Base-by-base conservation (phyloP, 2,329 filamentous ascomycete species). In the Penicillium sp. region DNA sequence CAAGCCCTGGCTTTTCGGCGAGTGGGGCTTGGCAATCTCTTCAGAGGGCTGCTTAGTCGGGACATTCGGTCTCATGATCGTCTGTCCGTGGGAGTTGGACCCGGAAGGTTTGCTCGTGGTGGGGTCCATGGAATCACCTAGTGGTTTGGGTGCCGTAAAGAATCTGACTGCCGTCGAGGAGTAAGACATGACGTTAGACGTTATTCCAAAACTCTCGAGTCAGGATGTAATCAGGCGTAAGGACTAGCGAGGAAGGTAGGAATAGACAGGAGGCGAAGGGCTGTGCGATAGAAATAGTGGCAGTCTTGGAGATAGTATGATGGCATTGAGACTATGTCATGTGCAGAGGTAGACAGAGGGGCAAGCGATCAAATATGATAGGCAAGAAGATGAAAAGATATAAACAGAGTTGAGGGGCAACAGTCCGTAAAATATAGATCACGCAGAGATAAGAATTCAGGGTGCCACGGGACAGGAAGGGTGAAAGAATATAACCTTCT, bases 201-300 rank as follows among this genome's bases (percentile, higher is more conserved):
- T 58, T 65, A 63, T 61, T 47, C 23, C 3, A 11, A 26, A 7
- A 1, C 9, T 26, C 8, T 30, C 10, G 2, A 13, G 35, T 7
- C 18, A 34, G 44, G 19, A 16, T 38, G 4, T 35, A 51, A 64
- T 75, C 60, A 71, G 75, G 81, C 82, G 79, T 90, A 91, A 51
- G 90, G 79, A 64, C 88, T 86, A 62, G 88, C 90, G 74, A 96
- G 84, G 68, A 79, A 83, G 66, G 89, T 95, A 76, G 85, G 83
- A 66, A 96, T 86, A 70, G 89, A 93, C 66, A 96, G 79, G 70
- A 91, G 87, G 80, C 90, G 90, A 77, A 96, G 79, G 70, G 90
- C 89, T 74, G 87, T 95, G 80, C 90, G 90, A 79, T 90, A 94
- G 78, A 96, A 95, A 78, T 95, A 95, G 73, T 95, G 90, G 69